Percentiles rank a stretch among this genome's conserved stretches.
phyloP scores from a whole-genome alignment of 805 yeast genomes.

The Schwanniomyces pseudopolymorphus region DNA sequence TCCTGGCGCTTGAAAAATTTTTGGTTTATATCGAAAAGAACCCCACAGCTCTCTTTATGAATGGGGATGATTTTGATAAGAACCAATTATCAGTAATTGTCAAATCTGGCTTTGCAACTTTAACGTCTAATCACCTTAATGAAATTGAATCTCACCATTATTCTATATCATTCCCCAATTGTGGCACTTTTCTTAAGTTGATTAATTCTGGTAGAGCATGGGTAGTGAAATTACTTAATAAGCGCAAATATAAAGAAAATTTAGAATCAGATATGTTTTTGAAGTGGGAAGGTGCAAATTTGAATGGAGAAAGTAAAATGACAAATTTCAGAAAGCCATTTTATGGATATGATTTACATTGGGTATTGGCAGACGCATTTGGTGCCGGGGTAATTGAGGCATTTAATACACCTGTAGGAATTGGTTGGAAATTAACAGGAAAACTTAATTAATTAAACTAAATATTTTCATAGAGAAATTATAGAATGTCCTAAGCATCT shows the following conservation, averaged over 20 bases:
- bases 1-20: constrained; percentile 21
- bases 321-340: constrained; percentile 46
- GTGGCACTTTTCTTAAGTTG: constrained; percentile 49
- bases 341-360: constrained; percentile 49
- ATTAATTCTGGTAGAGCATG: constrained; percentile 44
- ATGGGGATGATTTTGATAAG: constrained; percentile 18
- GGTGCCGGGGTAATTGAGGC: constrained; percentile 55
- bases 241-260: constrained; percentile 41
- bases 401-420: constrained; percentile 52
- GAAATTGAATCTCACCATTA: constrained; percentile 41
- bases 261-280: constrained; percentile 41
- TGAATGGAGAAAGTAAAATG: constrained; percentile 28
- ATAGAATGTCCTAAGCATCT: background rate
- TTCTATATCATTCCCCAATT: constrained; percentile 47
- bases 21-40: constrained; percentile 16
- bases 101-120: constrained; percentile 42
- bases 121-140: constrained; percentile 44
- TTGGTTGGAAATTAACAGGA: constrained; percentile 60
- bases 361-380: constrained; percentile 50
- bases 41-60: constrained; percentile 29
- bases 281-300: constrained; percentile 44
- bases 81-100: constrained; percentile 34
- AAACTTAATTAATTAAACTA: constrained; percentile 23
- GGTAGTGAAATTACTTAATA: constrained; percentile 39
- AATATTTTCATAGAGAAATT: constrained; percentile 2